A percentile compares a stretch with the other conserved stretches of the same genome.
phyloP scores from a whole-genome alignment of 2,329 filamentous ascomycete genomes.

The Colletotrichum sp. region DNA sequence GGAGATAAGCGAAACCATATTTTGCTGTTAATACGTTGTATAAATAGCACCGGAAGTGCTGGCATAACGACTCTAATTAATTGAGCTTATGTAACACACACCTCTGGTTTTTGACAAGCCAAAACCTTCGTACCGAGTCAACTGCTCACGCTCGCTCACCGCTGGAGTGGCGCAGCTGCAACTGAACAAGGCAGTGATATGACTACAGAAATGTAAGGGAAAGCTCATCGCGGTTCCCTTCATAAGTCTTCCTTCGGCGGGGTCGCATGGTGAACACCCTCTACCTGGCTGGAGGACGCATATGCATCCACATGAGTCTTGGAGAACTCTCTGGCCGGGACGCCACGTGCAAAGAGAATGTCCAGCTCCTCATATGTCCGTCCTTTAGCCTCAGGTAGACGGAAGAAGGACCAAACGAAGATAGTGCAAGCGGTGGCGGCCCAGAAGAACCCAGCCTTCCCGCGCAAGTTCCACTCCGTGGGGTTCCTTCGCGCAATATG shows the following conservation, averaged over 20 bases:
- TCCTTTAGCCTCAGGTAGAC: slow-evolving; percentile 55
- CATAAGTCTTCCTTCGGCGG: not conserved
- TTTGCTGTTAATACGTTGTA: not conserved
- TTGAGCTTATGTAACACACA: not conserved
- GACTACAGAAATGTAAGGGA: not conserved
- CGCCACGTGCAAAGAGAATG: slow-evolving; percentile 50
- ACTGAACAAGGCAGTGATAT: not conserved
- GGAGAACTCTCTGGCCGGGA: slow-evolving; percentile 43
- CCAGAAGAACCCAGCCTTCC: slow-evolving; percentile 50
- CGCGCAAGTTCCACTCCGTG: slow-evolving; percentile 41
- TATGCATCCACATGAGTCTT: slow-evolving; percentile 34
- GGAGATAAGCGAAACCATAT: not conserved
- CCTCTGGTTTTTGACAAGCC: not conserved
- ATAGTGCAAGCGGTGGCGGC: slow-evolving; percentile 45
- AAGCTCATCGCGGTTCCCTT: not conserved
- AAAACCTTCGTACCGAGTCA: not conserved
- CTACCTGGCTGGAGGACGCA: not conserved
- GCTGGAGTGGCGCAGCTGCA: no score
- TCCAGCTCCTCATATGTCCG: slow-evolving; percentile 60
- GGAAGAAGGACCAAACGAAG: slow-evolving; percentile 56
- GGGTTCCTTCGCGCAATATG: slow-evolving; percentile 25
- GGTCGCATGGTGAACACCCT: not conserved
- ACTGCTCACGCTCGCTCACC: no score
- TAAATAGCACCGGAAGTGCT: not conserved
- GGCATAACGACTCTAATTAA: not conserved